These are phyloP conservation scores for Schizochytrium sp. DNA, from an alignment of 108 stramenopile species.

Conservation along the genomic window DNA sequence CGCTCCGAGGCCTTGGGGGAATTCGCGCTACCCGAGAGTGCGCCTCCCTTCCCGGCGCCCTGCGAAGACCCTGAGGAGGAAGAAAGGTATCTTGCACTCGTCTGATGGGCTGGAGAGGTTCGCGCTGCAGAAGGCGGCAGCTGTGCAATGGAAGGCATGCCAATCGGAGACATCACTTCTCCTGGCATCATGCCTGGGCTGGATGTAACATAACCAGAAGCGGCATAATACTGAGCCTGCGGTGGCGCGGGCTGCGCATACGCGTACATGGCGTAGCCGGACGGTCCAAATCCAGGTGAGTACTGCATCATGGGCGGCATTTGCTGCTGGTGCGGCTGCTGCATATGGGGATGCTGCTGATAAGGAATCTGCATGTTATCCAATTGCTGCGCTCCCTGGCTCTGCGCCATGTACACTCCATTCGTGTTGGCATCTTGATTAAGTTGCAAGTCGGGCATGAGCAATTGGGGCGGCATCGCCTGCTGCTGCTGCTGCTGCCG, in stretches of 20 bases:
- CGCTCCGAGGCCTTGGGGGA: too few species aligned
- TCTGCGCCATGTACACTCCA: neutral
- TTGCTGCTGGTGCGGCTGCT: neutral
- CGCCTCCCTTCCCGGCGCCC: too few species aligned
- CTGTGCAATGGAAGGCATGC: neutral
- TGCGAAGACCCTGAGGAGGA: neutral
- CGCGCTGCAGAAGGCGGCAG: neutral
- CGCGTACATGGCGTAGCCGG: neutral
- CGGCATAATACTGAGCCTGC: neutral
- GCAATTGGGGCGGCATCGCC: neutral
- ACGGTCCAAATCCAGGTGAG: neutral
- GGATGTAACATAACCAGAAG: neutral
- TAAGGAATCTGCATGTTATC: neutral
- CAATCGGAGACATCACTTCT: neutral
- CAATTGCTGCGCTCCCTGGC: neutral
- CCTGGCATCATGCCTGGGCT: neutral
- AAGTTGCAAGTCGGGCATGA: neutral
- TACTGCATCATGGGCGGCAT: neutral
- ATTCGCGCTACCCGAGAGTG: too few species aligned
- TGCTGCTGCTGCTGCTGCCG: neutral
- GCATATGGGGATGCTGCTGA: neutral
- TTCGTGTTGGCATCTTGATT: neutral
- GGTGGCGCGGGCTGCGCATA: neutral
- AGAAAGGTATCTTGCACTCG: neutral
- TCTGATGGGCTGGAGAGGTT: neutral